Conservation (phyloP, 176 grass and related monocot genomes). For the Cymbopogon citratus region DNA sequence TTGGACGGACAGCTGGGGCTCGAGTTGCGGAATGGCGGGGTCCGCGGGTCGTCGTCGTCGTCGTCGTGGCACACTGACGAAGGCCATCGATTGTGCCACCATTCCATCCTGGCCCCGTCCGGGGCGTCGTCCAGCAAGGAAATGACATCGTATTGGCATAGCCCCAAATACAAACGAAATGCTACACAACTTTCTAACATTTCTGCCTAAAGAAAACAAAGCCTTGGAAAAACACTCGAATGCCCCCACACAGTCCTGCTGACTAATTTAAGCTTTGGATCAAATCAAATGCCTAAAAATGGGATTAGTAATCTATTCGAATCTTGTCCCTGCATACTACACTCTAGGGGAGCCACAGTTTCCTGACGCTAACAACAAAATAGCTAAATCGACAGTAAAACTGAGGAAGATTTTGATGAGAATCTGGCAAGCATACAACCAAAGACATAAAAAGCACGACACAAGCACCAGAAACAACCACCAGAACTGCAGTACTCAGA, state of each 20-base stretch:
- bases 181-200: no score
- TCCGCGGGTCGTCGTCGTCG: not conserved
- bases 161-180: not conserved
- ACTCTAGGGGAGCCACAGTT: not conserved
- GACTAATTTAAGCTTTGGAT: not conserved
- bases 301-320: not conserved
- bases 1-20: not conserved
- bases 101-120: no score
- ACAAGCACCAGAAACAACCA: not conserved
- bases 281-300: not conserved
- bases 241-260: not conserved
- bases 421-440: not conserved
- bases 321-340: not conserved
- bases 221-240: no score
- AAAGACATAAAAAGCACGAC: not conserved
- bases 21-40: no score
- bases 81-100: not conserved
- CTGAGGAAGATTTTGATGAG: not conserved
- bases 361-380: not conserved
- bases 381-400: not conserved
- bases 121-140: not conserved
- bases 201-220: no score
- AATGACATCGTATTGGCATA: not conserved
- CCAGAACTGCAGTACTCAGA: not conserved
- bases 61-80: not conserved